These are phyloP conservation scores for Rehmannia glutinosa DNA, from an alignment of 257 asterid genomes.

Conservation along the genomic window DNA sequence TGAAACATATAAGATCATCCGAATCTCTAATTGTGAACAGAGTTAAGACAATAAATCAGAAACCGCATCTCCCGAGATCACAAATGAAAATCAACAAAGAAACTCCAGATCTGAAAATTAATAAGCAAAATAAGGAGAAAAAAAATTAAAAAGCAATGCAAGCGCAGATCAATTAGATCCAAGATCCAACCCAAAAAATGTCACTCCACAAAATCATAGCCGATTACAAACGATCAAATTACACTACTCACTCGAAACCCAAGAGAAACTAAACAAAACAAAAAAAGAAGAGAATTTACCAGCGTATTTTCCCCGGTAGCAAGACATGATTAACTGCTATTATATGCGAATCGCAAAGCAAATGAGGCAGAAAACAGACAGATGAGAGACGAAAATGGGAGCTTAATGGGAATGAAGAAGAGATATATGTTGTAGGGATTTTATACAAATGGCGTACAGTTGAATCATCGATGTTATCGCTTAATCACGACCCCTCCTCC, in stretches of 20 bases:
- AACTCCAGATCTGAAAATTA: conserved; percentile 16
- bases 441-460: conserved; percentile 13
- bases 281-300: conserved; percentile 31
- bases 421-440: neutral
- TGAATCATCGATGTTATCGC: conserved; percentile 28
- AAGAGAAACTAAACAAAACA: neutral
- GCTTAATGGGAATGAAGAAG: neutral
- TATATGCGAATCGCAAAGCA: neutral
- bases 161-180: neutral
- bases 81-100: neutral
- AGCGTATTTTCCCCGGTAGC: conserved; percentile 78
- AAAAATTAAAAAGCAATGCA: neutral
- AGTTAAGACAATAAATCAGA: neutral
- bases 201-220: neutral
- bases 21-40: neutral
- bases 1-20: neutral
- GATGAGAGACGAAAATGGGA: neutral
- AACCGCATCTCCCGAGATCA: neutral
- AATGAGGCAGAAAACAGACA: neutral
- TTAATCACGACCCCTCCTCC: conserved; percentile 35
- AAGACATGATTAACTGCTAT: conserved; percentile 47
- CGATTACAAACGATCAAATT: neutral
- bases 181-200: neutral
- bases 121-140: neutral
- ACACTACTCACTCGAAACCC: neutral